A percentile compares a stretch with the other conserved stretches of the same genome.
phyloP scores from a whole-genome alignment of 306 rosid genomes.

The Aeschynomene evenia region DNA sequence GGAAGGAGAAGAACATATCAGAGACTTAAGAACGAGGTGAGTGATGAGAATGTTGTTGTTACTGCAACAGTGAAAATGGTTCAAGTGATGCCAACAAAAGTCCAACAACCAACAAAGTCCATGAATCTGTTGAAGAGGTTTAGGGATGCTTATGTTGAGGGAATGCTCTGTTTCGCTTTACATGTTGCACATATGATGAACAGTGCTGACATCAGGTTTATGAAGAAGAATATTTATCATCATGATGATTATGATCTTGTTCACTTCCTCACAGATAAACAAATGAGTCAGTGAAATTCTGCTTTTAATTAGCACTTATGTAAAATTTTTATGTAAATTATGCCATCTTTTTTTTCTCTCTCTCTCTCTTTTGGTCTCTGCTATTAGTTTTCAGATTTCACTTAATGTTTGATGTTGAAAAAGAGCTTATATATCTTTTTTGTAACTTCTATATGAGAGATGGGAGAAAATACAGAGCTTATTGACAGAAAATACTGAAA shows the following conservation, averaged over 20 bases:
- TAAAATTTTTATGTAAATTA: background rate
- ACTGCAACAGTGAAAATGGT: constrained; percentile 7
- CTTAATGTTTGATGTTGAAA: too few species aligned
- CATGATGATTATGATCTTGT: constrained; percentile 19
- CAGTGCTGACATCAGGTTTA: constrained; percentile 37
- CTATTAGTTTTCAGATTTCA: background rate
- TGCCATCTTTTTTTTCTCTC: background rate
- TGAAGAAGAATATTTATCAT: constrained; percentile 32
- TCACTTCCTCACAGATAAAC: constrained; percentile 23
- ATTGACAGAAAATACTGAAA: too few species aligned
- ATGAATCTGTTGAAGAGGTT: constrained; percentile 33
- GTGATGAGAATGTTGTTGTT: background rate
- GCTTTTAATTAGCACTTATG: background rate
- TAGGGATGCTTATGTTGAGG: constrained; percentile 55
- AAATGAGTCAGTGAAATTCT: too few species aligned
- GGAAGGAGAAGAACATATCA: constrained; percentile 34
- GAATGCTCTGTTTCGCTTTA: constrained; percentile 56
- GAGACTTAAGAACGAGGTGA: constrained; percentile 35
- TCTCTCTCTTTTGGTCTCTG: background rate
- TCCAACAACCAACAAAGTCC: constrained; percentile 42
- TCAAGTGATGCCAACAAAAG: constrained; percentile 24
- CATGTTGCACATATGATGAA: constrained; percentile 43
- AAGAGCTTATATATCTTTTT: too few species aligned
- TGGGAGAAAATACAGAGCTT: too few species aligned
- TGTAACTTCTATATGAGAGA: too few species aligned